Conservation (phyloP, 2,329 filamentous ascomycete species). For the Lecanicillium sp. region DNA sequence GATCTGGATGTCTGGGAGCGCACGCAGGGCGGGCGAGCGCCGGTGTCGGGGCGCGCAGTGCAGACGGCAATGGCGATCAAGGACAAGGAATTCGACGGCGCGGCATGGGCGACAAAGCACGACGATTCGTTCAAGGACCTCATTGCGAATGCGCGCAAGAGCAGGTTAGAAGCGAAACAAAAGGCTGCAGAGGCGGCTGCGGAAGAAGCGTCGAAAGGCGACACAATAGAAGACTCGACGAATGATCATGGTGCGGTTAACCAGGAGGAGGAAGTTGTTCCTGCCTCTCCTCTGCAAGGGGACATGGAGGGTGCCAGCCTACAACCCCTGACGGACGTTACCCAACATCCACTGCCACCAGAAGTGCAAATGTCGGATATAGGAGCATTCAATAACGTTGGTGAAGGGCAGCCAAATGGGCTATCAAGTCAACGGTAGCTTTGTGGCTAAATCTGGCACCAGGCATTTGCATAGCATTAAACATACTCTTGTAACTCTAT, state of each 20-base stretch:
- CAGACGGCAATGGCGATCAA: conserved; percentile 50
- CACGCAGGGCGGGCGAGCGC: conserved; percentile 60
- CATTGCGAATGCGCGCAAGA: conserved; percentile 65
- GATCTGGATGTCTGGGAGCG: conserved; percentile 85
- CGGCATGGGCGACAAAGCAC: conserved; percentile 67
- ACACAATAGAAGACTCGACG: conserved; percentile 1
- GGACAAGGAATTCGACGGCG: conserved; percentile 81
- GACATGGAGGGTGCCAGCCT: conserved; percentile 1
- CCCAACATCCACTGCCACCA: too few species aligned
- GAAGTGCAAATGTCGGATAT: too few species aligned
- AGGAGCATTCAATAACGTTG: too few species aligned
- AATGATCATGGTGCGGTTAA: background rate
- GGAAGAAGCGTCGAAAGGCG: conserved; percentile 4
- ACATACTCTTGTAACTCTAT: too few species aligned
- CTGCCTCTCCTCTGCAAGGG: background rate
- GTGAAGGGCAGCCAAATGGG: too few species aligned
- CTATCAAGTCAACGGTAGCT: too few species aligned
- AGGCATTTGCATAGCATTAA: too few species aligned
- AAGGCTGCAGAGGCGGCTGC: conserved; percentile 17
- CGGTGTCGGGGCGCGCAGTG: conserved; percentile 23
- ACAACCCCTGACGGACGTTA: too few species aligned
- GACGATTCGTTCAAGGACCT: conserved; percentile 69
- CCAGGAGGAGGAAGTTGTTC: background rate
- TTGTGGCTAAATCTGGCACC: too few species aligned
- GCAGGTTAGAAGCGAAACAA: conserved; percentile 33